Conservation (phyloP, 2,329 filamentous ascomycete genomes). For the Fusarium anguioides region DNA sequence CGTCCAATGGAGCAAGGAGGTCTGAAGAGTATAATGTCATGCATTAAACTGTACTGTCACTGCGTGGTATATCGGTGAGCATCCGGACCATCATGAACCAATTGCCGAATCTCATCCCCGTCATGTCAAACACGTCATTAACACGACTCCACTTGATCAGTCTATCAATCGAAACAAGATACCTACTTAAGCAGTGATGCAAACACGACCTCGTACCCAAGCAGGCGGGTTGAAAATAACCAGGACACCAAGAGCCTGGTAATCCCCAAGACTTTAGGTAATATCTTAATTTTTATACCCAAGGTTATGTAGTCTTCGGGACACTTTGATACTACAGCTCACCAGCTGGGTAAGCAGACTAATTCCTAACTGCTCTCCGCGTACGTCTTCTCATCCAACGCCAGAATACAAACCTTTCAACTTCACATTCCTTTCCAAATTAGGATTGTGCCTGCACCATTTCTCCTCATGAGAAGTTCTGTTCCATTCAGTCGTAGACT, state of each 20-base stretch:
- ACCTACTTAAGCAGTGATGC: background rate
- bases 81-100: background rate
- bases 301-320: too few relatives aligned
- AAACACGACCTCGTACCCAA: background rate
- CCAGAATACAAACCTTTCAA: background rate
- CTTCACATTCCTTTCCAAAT: background rate
- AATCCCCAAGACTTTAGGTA: too few relatives aligned
- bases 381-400: background rate
- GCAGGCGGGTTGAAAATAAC: too few relatives aligned
- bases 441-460: slow-evolving; percentile 38
- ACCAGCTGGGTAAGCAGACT: too few relatives aligned
- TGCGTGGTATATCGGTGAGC: too few relatives aligned
- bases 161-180: background rate
- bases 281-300: too few relatives aligned
- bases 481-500: slow-evolving; percentile 48
- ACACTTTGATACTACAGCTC: too few relatives aligned
- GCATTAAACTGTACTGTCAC: too few relatives aligned
- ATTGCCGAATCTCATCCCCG: background rate
- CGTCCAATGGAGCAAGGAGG: background rate
- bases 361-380: too few relatives aligned
- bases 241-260: too few relatives aligned
- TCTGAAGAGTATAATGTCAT: background rate
- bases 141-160: background rate
- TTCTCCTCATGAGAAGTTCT: slow-evolving; percentile 43
- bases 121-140: background rate